A percentile compares a stretch with the other conserved stretches of the same genome.
Evolutionary conservation across 176 grass and related monocot genomes (phyloP).

Genomic region (Juncus inflexus): DNA sequence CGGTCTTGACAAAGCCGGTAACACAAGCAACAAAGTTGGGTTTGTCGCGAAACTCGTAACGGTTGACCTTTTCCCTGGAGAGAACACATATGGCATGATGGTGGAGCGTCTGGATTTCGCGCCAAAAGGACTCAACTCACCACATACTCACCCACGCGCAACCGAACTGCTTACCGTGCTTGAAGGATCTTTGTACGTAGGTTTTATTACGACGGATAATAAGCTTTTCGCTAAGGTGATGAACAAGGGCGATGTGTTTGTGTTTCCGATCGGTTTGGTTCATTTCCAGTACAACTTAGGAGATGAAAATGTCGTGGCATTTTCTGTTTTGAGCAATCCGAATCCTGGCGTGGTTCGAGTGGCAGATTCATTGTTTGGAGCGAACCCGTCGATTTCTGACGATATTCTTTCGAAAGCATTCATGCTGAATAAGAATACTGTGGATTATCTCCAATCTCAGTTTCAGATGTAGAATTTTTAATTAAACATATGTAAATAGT

Average conservation of each 20-base stretch:
- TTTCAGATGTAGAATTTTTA: too few species aligned
- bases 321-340: slow-evolving; percentile 28
- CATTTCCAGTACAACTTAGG: slow-evolving; percentile 32
- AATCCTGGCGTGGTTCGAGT: slow-evolving; percentile 24
- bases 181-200: slow-evolving; percentile 29
- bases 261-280: slow-evolving; percentile 17
- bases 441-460: slow-evolving; percentile 15
- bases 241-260: slow-evolving; percentile 15
- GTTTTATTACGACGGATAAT: slow-evolving; percentile 11
- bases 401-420: slow-evolving; percentile 35
- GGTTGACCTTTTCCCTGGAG: not conserved
- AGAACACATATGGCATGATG: slow-evolving; percentile 29
- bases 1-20: slow-evolving; percentile 3
- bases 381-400: slow-evolving; percentile 8
- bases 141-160: slow-evolving; percentile 18
- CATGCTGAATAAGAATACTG: slow-evolving; percentile 17
- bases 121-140: slow-evolving; percentile 19
- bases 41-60: slow-evolving; percentile 7
- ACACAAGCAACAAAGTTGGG: slow-evolving; percentile 27
- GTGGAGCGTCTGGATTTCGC: slow-evolving; percentile 23
- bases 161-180: slow-evolving; percentile 17
- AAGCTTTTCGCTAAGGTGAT: slow-evolving; percentile 20
- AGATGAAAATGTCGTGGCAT: not conserved
- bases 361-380: slow-evolving; percentile 24
- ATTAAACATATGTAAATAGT: too few species aligned